Evolutionary conservation across 192 early-diverging fungal genomes (phyloP).

Genomic region (Entomortierella parvispora): DNA sequence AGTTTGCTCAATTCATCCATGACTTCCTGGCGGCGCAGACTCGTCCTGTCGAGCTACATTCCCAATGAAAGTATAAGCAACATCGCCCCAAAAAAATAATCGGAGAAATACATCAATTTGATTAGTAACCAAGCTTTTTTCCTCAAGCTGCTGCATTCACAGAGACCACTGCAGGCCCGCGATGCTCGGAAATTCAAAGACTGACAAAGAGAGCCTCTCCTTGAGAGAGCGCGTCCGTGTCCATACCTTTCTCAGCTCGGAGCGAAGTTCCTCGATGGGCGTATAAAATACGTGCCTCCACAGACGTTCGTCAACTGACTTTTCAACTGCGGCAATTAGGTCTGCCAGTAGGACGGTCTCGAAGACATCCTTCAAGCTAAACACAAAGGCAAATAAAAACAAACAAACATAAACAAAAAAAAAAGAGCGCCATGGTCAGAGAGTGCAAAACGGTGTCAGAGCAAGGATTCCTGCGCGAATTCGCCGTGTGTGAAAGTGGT

Average conservation of each 20-base stretch:
- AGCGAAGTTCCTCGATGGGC: conserved; percentile 60
- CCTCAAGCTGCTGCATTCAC: too few species aligned
- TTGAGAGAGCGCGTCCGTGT: too few species aligned
- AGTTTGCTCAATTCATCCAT: conserved; percentile 55
- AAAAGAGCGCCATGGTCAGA: neutral
- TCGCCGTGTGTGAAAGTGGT: too few species aligned
- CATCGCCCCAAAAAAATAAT: too few species aligned
- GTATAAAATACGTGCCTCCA: conserved; percentile 69
- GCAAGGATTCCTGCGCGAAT: neutral
- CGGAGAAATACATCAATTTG: too few species aligned
- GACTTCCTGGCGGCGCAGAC: conserved; percentile 29
- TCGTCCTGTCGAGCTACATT: conserved; percentile 49
- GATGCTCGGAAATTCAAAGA: too few species aligned
- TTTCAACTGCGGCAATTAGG: conserved; percentile 56
- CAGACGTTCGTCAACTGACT: conserved; percentile 65
- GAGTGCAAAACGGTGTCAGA: neutral
- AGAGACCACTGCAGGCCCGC: too few species aligned
- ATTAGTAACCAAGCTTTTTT: neutral
- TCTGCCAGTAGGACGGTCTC: conserved; percentile 57
- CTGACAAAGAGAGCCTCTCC: too few species aligned
- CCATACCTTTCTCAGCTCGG: conserved; percentile 59
- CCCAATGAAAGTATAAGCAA: conserved; percentile 3
- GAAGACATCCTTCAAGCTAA: conserved; percentile 62
- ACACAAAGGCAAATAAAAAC: neutral
- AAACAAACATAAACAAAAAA: conserved; percentile 6